Evolutionary conservation across 495 filamentous ascomycete genomes (phyloP).

Genomic region (Hapsidospora chrysogenum): DNA sequence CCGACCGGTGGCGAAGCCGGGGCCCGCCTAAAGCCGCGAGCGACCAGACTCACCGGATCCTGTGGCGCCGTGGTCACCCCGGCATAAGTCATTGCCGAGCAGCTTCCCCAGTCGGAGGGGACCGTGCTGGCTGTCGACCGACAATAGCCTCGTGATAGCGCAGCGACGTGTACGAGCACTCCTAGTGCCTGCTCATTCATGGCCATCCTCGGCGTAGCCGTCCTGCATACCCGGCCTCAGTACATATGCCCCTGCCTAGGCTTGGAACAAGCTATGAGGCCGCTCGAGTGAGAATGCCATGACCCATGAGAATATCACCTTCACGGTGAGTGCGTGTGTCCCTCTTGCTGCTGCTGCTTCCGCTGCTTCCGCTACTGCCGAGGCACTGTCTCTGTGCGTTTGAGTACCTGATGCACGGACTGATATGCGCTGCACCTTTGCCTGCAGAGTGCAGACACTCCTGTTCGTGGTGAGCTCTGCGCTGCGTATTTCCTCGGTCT

Average conservation of each 20-base stretch:
- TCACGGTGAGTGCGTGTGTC: constrained; percentile 39
- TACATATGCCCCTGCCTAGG: constrained; percentile 40
- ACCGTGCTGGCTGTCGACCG: constrained; percentile 8
- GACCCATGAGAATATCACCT: constrained; percentile 58
- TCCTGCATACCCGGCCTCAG: constrained; percentile 48
- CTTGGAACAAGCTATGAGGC: constrained; percentile 30
- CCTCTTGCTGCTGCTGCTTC: too few species aligned
- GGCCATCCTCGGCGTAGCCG: constrained; percentile 40
- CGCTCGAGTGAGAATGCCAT: constrained; percentile 48
- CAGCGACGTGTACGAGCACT: constrained; percentile 48
- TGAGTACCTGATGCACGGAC: too few species aligned
- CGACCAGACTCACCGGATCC: constrained; percentile 35
- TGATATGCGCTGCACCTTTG: too few species aligned
- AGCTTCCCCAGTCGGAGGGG: constrained; percentile 30
- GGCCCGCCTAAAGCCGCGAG: background rate
- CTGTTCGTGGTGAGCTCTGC: too few species aligned
- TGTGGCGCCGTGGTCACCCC: constrained; percentile 36
- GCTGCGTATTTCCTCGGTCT: too few species aligned
- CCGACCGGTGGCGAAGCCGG: too few species aligned
- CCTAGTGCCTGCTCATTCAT: too few species aligned
- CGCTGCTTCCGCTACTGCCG: too few species aligned
- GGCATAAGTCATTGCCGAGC: constrained; percentile 40
- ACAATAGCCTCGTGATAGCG: constrained; percentile 19
- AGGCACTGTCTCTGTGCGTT: too few species aligned
- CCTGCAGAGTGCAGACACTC: too few species aligned